Evolutionary conservation across 1,284 basidiomycete genomes (phyloP), one percentile per base, ranked within the genome.

Genomic region (Tausonia pullulans): DNA sequence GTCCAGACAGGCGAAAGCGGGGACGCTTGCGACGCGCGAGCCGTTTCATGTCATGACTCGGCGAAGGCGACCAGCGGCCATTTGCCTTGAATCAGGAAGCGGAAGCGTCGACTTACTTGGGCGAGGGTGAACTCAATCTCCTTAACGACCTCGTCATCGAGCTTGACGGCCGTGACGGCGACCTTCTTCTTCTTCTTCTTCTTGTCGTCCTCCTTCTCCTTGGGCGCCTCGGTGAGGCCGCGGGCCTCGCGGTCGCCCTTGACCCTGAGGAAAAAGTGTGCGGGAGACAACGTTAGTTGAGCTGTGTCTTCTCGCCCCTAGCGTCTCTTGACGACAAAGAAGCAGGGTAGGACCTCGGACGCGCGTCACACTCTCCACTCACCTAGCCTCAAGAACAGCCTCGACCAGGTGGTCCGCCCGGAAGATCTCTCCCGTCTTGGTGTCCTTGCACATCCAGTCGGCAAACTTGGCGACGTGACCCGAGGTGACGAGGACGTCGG

Each of bases 401-500:
- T 94, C 93, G 69, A 98, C 91, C 44, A 99, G 84, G 78, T 98
- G 96, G 76, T 99, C 95, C 14, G 95, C 95, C 63, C 96, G 87
- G 72, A 96, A 87, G 64, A 99, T 96, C 74, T 98, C 94, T 58
- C 94, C 94, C 45, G 88, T 96, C 80, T 91, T 86, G 39, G 79
- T 78, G 73, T 99, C 96, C 79, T 96, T 96, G 74, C 91, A 89
- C 96, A 98, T 98, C 94, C 94, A 98, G 75, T 98, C 96, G 16
- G 95, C 89, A 74, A 98, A 99, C 72, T 95, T 86, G 68, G 95
- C 95, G 65, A 98, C 96, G 78, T 98, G 96, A 48, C 96, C 96
- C 45, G 93, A 98, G 0, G 95, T 88, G 78, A 98, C 95, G 76
- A 98, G 94, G 5, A 99, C 95, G 13, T 94, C 83, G 1, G 89